A percentile compares a stretch with the other conserved stretches of the same genome.
These are phyloP conservation scores for Syzygium grande DNA, from an alignment of 345 rosid species.

Conservation along the genomic window DNA sequence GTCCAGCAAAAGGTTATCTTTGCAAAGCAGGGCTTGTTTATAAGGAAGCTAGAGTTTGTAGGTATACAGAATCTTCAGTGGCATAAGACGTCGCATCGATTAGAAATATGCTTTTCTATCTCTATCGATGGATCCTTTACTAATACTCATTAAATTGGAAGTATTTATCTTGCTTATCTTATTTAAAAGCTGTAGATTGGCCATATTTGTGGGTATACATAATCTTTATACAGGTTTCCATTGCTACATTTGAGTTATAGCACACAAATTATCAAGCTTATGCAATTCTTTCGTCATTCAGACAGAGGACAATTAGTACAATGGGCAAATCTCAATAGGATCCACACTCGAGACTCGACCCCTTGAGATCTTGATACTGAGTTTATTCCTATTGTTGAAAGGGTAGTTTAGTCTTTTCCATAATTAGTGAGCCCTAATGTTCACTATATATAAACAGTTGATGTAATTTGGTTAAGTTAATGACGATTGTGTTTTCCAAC, in stretches of 20 bases:
- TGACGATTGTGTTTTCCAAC: too few species aligned
- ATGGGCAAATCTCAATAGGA: background rate
- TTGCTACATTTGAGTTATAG: background rate
- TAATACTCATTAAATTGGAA: too few species aligned
- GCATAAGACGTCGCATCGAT: background rate
- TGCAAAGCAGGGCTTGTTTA: conserved; percentile 60
- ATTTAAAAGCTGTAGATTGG: background rate
- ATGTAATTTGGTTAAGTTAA: too few species aligned
- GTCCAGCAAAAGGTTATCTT: conserved; percentile 54
- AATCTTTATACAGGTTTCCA: background rate
- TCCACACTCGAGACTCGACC: background rate
- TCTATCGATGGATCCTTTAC: too few species aligned
- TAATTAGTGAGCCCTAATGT: too few species aligned
- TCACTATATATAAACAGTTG: too few species aligned
- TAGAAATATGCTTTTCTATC: too few species aligned
- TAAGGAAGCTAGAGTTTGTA: conserved; percentile 68
- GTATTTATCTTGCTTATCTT: background rate
- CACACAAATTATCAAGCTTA: background rate
- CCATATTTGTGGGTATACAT: background rate
- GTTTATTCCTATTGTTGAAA: background rate
- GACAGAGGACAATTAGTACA: too few species aligned
- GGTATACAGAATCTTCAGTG: conserved; percentile 19
- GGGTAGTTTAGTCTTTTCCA: too few species aligned
- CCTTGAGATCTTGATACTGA: background rate
- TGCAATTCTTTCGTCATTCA: too few species aligned